Evolutionary conservation across 148 eudicot genomes (phyloP).

Genomic region (Heliamphora exappendiculata): DNA sequence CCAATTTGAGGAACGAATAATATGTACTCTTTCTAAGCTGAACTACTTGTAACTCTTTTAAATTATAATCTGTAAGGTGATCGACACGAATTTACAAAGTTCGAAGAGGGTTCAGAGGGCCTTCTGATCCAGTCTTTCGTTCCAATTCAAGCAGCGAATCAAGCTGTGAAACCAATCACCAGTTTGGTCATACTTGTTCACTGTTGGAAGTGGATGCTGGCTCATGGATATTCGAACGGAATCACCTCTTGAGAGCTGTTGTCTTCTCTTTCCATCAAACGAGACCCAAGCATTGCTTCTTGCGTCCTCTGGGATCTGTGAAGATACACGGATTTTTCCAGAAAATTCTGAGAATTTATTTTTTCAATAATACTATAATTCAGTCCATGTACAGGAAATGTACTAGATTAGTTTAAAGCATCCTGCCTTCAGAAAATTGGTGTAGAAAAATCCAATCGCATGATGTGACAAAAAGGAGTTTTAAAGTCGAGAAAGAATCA

Average conservation of each 20-base stretch:
- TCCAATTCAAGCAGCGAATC: conserved; percentile 96
- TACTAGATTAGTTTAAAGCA: too few relatives aligned
- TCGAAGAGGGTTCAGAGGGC: conserved; percentile 48
- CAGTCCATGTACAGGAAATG: too few relatives aligned
- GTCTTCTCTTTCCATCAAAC: conserved; percentile 91
- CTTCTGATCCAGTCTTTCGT: conserved; percentile 91
- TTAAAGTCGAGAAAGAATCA: too few relatives aligned
- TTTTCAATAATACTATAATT: too few relatives aligned
- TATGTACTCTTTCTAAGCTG: conserved; percentile 11
- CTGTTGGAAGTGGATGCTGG: conserved; percentile 93
- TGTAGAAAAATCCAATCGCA: too few relatives aligned
- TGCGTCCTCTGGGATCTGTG: conserved; percentile 89
- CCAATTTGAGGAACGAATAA: conserved; percentile 4
- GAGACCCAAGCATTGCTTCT: conserved; percentile 74
- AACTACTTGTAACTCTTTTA: conserved; percentile 14
- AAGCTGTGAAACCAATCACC: conserved; percentile 98
- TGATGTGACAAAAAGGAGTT: not conserved
- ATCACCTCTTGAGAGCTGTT: conserved; percentile 92
- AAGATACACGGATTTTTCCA: not conserved
- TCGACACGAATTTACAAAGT: conserved; percentile 22
- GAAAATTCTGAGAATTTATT: conserved; percentile 1
- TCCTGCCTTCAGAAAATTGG: not conserved
- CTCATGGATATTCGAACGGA: conserved; percentile 89
- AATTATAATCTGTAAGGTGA: conserved; percentile 28
- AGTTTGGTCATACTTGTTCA: conserved; percentile 90